Conservation (phyloP, 305 asterid species). For the Galium porrigens region DNA sequence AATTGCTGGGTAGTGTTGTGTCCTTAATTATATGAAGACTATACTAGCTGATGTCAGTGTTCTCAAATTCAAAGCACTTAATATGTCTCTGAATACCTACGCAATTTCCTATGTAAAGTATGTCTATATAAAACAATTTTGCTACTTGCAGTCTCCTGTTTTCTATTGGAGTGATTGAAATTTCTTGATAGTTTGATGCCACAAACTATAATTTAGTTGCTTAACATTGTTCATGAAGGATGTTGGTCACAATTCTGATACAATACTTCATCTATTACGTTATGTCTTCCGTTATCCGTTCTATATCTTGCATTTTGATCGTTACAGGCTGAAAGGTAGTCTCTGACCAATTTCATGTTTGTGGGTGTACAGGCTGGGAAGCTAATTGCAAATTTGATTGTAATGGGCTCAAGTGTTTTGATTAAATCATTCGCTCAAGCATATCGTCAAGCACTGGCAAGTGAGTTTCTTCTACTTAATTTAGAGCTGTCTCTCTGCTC, state of each 20-base stretch:
- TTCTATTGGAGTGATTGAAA: background rate
- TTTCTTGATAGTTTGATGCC: background rate
- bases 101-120: background rate
- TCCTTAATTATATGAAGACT: background rate
- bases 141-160: background rate
- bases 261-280: no score
- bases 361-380: conserved; percentile 38
- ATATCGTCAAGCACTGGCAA: conserved; percentile 77
- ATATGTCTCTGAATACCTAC: background rate
- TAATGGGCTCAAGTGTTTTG: conserved; percentile 68
- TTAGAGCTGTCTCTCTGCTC: background rate
- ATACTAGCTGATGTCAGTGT: background rate
- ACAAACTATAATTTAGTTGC: background rate
- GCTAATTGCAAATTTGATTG: conserved; percentile 55
- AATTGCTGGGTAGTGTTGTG: background rate
- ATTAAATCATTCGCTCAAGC: conserved; percentile 66
- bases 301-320: background rate
- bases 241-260: no score
- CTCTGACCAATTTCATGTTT: background rate
- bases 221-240: background rate
- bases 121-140: background rate
- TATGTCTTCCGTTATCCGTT: no score
- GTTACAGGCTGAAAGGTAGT: background rate
- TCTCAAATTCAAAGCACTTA: background rate
- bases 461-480: conserved; percentile 29